A percentile compares a stretch with the other conserved stretches of the same genome.
Conservation (phyloP, 2,329 filamentous ascomycete species). For the Coniochaeta sp. region DNA sequence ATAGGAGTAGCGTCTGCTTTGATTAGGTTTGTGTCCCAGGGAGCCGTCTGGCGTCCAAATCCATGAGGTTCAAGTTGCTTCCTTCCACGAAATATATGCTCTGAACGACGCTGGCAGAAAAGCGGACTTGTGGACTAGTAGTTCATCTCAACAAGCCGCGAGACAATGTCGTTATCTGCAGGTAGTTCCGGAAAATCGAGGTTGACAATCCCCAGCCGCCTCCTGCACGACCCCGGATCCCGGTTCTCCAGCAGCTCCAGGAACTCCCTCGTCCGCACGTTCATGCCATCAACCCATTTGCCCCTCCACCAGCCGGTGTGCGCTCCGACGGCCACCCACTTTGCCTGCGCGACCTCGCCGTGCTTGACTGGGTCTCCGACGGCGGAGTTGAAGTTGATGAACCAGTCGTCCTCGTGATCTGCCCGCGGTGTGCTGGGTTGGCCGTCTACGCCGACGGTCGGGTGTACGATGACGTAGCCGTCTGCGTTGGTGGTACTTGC, state of each 20-base stretch:
- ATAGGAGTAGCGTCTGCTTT: too few species aligned
- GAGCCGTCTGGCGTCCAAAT: too few species aligned
- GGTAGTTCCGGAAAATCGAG: slow-evolving; percentile 22
- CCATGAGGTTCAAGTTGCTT: too few species aligned
- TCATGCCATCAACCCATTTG: slow-evolving; percentile 36
- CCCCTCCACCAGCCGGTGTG: slow-evolving; percentile 30
- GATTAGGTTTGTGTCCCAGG: too few species aligned
- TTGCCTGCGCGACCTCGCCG: slow-evolving; percentile 29
- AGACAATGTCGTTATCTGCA: slow-evolving; percentile 31
- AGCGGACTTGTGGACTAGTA: slow-evolving; percentile 15
- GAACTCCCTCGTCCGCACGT: slow-evolving; percentile 26
- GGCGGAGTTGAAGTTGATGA: slow-evolving; percentile 31
- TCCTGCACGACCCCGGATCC: slow-evolving; percentile 13
- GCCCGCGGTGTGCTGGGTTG: background rate
- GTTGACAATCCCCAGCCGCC: slow-evolving; percentile 19
- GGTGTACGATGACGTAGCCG: too few species aligned
- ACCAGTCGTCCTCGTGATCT: slow-evolving; percentile 17
- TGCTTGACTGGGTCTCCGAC: slow-evolving; percentile 29
- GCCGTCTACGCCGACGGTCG: too few species aligned
- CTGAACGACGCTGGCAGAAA: too few species aligned
- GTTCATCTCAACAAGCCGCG: slow-evolving; percentile 31
- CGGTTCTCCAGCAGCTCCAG: slow-evolving; percentile 11
- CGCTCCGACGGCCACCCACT: slow-evolving; percentile 37
- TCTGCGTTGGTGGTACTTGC: too few species aligned
- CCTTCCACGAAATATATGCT: too few species aligned